Evolutionary conservation across 495 filamentous ascomycete genomes (phyloP), one percentile per base, ranked within the genome.

Genomic region (Aspergillus cavernicola): DNA sequence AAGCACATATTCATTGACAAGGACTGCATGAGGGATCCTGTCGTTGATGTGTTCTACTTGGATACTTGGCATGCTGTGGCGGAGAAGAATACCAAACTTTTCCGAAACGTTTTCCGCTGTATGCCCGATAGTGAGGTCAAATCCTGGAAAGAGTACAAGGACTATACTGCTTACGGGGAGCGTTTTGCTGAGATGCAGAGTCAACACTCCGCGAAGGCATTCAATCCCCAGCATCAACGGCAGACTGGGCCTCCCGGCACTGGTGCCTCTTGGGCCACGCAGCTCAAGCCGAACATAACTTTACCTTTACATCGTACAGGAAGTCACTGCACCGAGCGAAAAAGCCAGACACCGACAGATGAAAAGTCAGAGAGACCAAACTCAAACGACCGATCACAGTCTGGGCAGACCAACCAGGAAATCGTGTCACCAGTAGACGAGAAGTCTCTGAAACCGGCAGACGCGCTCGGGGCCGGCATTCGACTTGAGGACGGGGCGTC

Each of bases 51-150:
- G 2, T 97, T 97, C 71, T 92, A 86, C 62, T 80, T 90, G 38
- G 89, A 95, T 56, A 85, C 86, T 1, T 98, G 93, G 93, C 83
- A 84, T 55, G 72, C 81, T n/a, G 83, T 91, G 37, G 93, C 93
- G 6, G 85, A 88, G 43, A 97, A 97, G 69, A 98, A 98, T 66
- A 97, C 93, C 5, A 87, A 89, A 54, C 79, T 98, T 28, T 98
- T 85, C 72, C 85, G 95, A 20, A 83, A 86, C 50, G 95, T 98
- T 11, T 98, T 98, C 75, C 85, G 95, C 40, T 96, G 90, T 68
- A 92, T 92, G 88, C 93, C 93, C 2, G 93, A 98, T 63, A 95
- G 82, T 49, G 90, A 97, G 60, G 95, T 95, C 56, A 87, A 85
- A 56, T 89, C 83, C 44, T 98, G 95, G 95, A 86, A 87, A 58